phyloP scores from a whole-genome alignment of 768 basidiomycete species.

The Crepidotus variabilis region DNA sequence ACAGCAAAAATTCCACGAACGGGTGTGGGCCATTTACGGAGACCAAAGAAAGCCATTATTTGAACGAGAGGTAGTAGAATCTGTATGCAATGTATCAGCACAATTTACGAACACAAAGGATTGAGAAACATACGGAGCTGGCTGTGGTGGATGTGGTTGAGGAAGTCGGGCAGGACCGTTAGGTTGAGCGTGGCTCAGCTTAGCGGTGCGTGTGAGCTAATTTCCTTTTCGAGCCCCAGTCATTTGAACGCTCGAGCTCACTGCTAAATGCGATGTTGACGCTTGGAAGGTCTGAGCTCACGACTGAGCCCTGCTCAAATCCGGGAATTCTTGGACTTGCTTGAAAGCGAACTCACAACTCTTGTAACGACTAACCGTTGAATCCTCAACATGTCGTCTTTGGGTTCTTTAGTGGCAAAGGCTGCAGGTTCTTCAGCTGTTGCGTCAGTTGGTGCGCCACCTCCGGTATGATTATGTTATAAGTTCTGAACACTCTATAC shows the following conservation, averaged over 20 bases:
- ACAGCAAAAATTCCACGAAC: slow-evolving; percentile 39
- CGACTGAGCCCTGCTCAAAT: not conserved
- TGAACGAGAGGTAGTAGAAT: slow-evolving; percentile 3
- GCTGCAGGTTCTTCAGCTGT: slow-evolving; percentile 9
- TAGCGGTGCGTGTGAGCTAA: slow-evolving; percentile 24
- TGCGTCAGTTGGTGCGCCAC: slow-evolving; percentile 22
- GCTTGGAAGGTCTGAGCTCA: not conserved
- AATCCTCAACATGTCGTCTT: not conserved
- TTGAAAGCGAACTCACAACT: not conserved
- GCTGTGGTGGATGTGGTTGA: slow-evolving; percentile 22
- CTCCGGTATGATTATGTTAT: slow-evolving; percentile 25
- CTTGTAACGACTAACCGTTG: too few species aligned
- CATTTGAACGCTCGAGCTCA: not conserved
- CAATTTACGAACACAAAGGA: too few species aligned
- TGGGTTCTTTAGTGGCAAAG: not conserved
- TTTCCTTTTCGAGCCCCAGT: slow-evolving; percentile 15
- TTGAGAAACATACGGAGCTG: slow-evolving; percentile 2
- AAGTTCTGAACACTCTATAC: not conserved
- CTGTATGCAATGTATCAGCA: not conserved
- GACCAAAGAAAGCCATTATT: slow-evolving; percentile 72
- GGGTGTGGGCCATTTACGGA: slow-evolving; percentile 80
- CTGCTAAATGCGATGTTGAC: not conserved
- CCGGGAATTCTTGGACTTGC: not conserved
- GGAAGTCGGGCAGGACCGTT: slow-evolving; percentile 39
- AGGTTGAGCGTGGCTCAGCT: slow-evolving; percentile 15